These are phyloP conservation scores for Collybia nuda DNA, from an alignment of 768 basidiomycete genomes.

Conservation along the genomic window DNA sequence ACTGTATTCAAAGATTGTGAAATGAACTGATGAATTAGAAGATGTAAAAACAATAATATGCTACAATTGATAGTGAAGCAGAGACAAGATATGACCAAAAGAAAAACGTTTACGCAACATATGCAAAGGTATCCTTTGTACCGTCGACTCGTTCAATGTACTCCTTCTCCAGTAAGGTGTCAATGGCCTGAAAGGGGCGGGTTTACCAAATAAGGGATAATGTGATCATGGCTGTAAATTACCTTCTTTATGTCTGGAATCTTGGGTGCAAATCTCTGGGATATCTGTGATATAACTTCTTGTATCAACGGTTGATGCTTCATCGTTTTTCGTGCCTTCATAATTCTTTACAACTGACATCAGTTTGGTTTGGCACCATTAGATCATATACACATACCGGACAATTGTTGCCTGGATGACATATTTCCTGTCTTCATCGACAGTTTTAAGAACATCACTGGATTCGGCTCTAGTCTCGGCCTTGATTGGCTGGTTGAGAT, in stretches of 20 bases:
- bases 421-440: constrained; percentile 97
- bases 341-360: constrained; percentile 54
- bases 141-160: constrained; percentile 95
- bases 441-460: constrained; percentile 86
- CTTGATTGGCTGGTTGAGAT: constrained; percentile 90
- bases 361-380: background rate
- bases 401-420: constrained; percentile 95
- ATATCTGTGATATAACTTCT: constrained; percentile 88
- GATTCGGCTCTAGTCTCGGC: constrained; percentile 92
- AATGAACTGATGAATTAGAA: constrained; percentile 1
- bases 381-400: constrained; percentile 40
- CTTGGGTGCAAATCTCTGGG: constrained; percentile 87
- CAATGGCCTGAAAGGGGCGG: constrained; percentile 68
- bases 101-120: constrained; percentile 52
- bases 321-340: constrained; percentile 95
- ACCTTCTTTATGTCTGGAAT: constrained; percentile 98
- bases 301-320: constrained; percentile 90
- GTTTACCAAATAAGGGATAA: background rate
- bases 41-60: constrained; percentile 37
- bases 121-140: constrained; percentile 85
- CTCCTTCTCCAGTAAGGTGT: constrained; percentile 92
- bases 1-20: background rate
- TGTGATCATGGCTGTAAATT: constrained; percentile 4
- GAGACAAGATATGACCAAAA: constrained; percentile 4
- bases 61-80: constrained; percentile 40